phyloP scores from a whole-genome alignment of 73 alveolate species.

The Paramecium sexaurelia region DNA sequence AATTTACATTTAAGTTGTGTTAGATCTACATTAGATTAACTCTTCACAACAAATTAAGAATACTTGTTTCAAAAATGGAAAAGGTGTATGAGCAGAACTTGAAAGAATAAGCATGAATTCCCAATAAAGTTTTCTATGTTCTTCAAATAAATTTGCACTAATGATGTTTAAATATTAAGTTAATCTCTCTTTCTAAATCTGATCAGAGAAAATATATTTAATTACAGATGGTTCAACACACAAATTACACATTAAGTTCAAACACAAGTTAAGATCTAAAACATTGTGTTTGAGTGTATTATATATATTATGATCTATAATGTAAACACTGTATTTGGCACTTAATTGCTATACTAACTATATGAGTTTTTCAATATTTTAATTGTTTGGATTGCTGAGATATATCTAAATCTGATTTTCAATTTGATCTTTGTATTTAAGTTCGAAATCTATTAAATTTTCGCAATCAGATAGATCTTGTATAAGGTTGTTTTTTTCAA shows the following conservation, averaged over 20 bases:
- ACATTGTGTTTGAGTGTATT: not conserved
- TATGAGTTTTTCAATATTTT: not conserved
- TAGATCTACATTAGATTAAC: not conserved
- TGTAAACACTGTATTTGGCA: not conserved
- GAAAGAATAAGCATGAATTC: not conserved
- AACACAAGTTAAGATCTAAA: not conserved
- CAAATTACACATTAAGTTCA: not conserved
- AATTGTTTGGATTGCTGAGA: not conserved
- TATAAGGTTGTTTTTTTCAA: not conserved
- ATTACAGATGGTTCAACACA: not conserved
- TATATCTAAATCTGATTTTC: not conserved
- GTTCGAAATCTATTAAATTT: not conserved
- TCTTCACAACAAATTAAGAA: slow-evolving; percentile 18
- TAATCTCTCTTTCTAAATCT: not conserved
- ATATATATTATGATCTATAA: not conserved
- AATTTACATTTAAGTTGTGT: not conserved
- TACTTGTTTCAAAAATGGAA: not conserved
- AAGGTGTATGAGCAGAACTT: not conserved
- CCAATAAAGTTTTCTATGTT: slow-evolving; percentile 18
- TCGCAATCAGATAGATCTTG: not conserved
- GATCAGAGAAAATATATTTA: not conserved
- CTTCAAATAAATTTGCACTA: not conserved
- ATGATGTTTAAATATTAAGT: not conserved
- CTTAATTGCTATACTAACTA: not conserved
- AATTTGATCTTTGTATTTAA: not conserved